Evolutionary conservation across 441 rosid species (phyloP), one percentile per base, ranked within the genome.

Genomic region (Mallotus japonicus): DNA sequence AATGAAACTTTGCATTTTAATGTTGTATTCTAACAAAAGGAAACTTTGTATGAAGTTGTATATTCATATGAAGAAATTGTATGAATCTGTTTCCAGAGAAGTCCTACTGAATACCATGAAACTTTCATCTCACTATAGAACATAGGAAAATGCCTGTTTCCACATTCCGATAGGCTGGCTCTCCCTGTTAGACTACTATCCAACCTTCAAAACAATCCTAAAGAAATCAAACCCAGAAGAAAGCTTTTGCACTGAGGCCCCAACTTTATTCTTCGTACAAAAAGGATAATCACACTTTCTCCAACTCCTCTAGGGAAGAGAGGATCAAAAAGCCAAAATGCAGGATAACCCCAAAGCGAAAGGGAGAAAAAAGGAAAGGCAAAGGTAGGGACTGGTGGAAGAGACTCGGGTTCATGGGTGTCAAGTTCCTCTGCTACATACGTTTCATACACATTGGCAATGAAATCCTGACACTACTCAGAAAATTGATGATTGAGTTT

Each of bases 401-500:
- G 60, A 71, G 55, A 69, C 71, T 63, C 72, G 70, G 68, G 58
- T 64, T 44, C 57, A 77, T 37, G 7, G 75, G 63, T 78, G 73
- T 82, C 67, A 54, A 73, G 76, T 54, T 69, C 82, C 79, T 77
- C 76, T 55, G 70, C 83, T 77, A 74, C 82, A 68, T 74, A 72
- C 86, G 73, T 60, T 28, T 24, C 75, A 42, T 72, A 71, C 78
- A 69, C 53, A 66, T 72, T 59, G 50, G 67, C 62, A 44, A 63
- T 55, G 71, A 71, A 53, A 70, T 51, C 74, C 72, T 50, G 72
- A 72, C 58, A 65, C 87, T 89, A 86, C 70, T 73, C 84, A 0
- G 86, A 76, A 76, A 77, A 75, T 60, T 82, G 78, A 60, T 86
- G 46, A 11, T 86, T 77, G 12, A 92, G 92, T 77, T 87, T 85